Conservation (phyloP, 306 rosid species). For the Fagus sylvatica region DNA sequence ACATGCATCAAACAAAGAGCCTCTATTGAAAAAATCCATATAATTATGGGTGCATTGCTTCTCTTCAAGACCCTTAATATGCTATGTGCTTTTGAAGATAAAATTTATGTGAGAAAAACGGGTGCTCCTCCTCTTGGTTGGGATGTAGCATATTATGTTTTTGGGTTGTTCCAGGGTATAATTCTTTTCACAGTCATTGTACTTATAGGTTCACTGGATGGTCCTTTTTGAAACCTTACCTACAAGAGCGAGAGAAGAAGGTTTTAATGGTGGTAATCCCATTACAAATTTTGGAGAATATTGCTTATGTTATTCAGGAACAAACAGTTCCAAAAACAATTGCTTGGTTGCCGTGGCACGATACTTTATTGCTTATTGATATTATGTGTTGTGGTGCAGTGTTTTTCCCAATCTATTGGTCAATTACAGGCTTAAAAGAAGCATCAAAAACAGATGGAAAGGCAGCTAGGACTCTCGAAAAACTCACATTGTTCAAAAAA, state of each 20-base stretch:
- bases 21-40: background rate
- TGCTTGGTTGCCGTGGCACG: slow-evolving; percentile 12
- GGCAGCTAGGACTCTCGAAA: slow-evolving; percentile 11
- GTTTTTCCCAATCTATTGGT: slow-evolving; percentile 20
- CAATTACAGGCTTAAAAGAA: slow-evolving; percentile 5
- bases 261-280: slow-evolving; percentile 19
- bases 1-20: background rate
- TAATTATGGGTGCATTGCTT: slow-evolving; percentile 15
- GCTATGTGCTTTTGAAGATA: slow-evolving; percentile 16
- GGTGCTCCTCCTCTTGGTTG: slow-evolving; percentile 25
- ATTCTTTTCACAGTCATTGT: slow-evolving; percentile 27
- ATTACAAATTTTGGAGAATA: slow-evolving; percentile 18
- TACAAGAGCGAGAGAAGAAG: slow-evolving; percentile 21
- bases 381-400: slow-evolving; percentile 15
- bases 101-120: background rate
- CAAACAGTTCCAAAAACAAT: background rate
- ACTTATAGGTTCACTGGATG: slow-evolving; percentile 15
- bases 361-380: slow-evolving; percentile 7
- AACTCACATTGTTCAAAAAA: slow-evolving; percentile 4
- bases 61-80: slow-evolving; percentile 7
- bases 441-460: slow-evolving; percentile 19
- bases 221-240: slow-evolving; percentile 18
- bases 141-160: slow-evolving; percentile 14
- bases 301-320: slow-evolving; percentile 1
- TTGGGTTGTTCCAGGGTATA: slow-evolving; percentile 5